Evolutionary conservation across 2,329 filamentous ascomycete genomes (phyloP), one percentile per base, ranked within the genome.

Genomic region (Emmonsiellopsis sp.): DNA sequence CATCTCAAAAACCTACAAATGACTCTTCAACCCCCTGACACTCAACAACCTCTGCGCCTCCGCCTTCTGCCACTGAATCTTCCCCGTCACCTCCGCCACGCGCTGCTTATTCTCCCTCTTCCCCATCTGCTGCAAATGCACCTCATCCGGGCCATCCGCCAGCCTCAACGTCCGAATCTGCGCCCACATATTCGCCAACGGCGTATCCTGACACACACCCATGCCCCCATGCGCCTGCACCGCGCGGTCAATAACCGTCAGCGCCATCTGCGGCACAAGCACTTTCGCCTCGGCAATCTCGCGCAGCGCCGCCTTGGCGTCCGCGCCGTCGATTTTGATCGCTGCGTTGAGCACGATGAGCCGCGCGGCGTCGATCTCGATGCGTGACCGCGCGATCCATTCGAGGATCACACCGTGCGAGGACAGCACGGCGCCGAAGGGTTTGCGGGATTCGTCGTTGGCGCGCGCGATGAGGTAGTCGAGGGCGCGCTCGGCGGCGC

Each of bases 251-350:
- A 98, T 92, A 62, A 97, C 88, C 14, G 83, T 83, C 60, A 96
- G 79, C 1, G 88, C 85, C 63, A 85, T 88, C 65, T 83, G 79
- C 0, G 93, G 93, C 7, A 95, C 86, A 14, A 95, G 81, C 0
- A 97, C 85, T 78, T 98, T 98, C 60, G 93, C 92, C 74, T 96
- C 82, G 31, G 91, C 92, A 61, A 98, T 98, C 71, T 97, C 89
- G 70, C 86, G 89, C 56, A 96, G 81, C 0, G 92, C 89, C 59
- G 84, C 82, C 77, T 97, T 97, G 62, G 93, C 87, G 61, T 92
- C 86, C 17, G 84, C 81, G 61, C 87, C 81, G 73, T 98, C 93
- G 75, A 98, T 97, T 74, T 88, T 89, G 71, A 94, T 86, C 56
- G 93, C 93, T 1, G 93, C 93, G 72, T 97, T 96, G 59, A 96